phyloP scores from a whole-genome alignment of 1,284 basidiomycete species.

The Trichosporon coremiiforme region DNA sequence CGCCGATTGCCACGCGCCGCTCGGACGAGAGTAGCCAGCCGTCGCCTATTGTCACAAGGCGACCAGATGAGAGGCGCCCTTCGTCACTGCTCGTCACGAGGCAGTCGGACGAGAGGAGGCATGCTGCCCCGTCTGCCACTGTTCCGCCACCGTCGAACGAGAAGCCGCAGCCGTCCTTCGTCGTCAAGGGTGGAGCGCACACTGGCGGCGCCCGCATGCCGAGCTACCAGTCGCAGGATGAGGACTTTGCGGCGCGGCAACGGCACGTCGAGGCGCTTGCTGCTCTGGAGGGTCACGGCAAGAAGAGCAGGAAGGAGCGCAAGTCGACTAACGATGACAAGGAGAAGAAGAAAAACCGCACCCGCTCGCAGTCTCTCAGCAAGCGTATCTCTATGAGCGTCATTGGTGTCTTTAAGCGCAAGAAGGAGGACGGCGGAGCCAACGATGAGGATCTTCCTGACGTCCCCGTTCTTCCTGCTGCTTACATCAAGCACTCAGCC shows the following conservation, averaged over 20 bases:
- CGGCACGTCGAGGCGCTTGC: conserved; percentile 7
- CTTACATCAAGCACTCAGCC: conserved; percentile 15
- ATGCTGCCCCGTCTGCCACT: neutral
- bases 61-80: neutral
- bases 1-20: neutral
- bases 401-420: conserved; percentile 18
- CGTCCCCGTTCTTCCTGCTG: conserved; percentile 21
- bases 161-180: conserved; percentile 1
- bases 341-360: conserved; percentile 21
- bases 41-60: conserved; percentile 1
- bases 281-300: conserved; percentile 10
- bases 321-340: neutral
- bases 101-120: neutral
- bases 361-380: conserved; percentile 17
- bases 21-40: neutral
- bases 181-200: conserved; percentile 2
- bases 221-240: neutral
- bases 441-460: conserved; percentile 17
- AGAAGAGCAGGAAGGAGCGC: conserved; percentile 8
- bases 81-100: neutral
- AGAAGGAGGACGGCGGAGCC: conserved; percentile 22
- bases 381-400: conserved; percentile 28
- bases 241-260: neutral
- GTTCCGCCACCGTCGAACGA: neutral
- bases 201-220: neutral